A percentile compares a stretch with the other conserved stretches of the same genome.
phyloP scores from a whole-genome alignment of 768 basidiomycete species.

The Amanita molliuscula region DNA sequence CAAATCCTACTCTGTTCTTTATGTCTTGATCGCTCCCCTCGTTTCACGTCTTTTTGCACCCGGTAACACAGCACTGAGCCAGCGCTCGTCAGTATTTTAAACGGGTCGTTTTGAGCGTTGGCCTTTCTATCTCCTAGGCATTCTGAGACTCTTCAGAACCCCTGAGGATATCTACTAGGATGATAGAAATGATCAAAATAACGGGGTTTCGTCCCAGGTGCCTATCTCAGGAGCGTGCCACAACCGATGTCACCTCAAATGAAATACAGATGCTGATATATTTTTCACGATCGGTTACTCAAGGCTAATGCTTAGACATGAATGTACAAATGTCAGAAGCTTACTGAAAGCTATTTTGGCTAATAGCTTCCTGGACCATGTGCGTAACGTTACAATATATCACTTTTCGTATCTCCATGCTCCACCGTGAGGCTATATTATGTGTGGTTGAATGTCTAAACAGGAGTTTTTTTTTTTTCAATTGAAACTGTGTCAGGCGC shows the following conservation, averaged over 20 bases:
- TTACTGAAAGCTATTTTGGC: neutral
- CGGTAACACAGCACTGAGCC: neutral
- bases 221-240: neutral
- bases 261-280: neutral
- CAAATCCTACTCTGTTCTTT: neutral
- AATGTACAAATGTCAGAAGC: neutral
- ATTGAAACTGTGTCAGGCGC: neutral
- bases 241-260: neutral
- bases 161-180: neutral
- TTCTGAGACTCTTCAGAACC: neutral
- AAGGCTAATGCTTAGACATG: neutral
- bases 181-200: neutral
- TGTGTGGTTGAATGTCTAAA: neutral
- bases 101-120: neutral
- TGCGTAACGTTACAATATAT: neutral
- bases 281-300: neutral
- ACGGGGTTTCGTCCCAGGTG: neutral
- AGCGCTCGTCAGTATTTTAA: neutral
- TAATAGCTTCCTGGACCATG: neutral
- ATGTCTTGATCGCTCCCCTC: neutral
- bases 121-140: neutral
- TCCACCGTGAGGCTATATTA: neutral
- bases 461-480: neutral
- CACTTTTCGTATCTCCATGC: neutral
- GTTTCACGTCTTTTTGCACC: neutral